These are phyloP conservation scores for Plasmodium cynomolgi DNA, from an alignment of 169 alveolate genomes.

Conservation along the genomic window DNA sequence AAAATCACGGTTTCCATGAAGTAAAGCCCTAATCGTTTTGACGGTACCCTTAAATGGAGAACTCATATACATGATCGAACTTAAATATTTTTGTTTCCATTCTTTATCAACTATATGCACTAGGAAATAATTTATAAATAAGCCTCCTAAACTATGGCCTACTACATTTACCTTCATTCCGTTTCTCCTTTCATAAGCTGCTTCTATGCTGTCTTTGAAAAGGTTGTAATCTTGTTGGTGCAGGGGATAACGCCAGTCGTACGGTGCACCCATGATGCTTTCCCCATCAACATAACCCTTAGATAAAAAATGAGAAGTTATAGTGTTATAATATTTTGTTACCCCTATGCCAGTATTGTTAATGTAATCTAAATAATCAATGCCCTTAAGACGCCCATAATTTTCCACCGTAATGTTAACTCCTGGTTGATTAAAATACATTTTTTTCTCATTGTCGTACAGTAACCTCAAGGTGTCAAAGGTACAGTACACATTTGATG, in stretches of 20 bases:
- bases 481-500: conserved; percentile 34
- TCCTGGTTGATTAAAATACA: conserved; percentile 28
- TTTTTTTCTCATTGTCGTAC: conserved; percentile 16
- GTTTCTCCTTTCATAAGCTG: conserved; percentile 27
- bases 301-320: conserved; percentile 12
- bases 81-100: conserved; percentile 47
- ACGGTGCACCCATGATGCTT: conserved; percentile 56
- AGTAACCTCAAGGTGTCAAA: conserved; percentile 47
- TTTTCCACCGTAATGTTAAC: conserved; percentile 31
- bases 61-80: conserved; percentile 9
- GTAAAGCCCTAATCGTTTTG: conserved; percentile 52
- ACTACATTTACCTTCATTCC: conserved; percentile 18
- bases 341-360: conserved; percentile 25
- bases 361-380: conserved; percentile 47
- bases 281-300: conserved; percentile 51
- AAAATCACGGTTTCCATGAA: conserved; percentile 36
- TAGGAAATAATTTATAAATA: conserved; percentile 51
- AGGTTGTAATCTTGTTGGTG: conserved; percentile 34
- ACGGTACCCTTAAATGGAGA: conserved; percentile 50
- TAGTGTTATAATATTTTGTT: conserved; percentile 16
- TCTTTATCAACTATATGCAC: conserved; percentile 20
- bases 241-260: conserved; percentile 67
- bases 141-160: conserved; percentile 70
- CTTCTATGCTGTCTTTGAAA: conserved; percentile 30
- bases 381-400: conserved; percentile 45